Evolutionary conservation across 495 filamentous ascomycete species (phyloP).

Genomic region (Cetradonia linearis): DNA sequence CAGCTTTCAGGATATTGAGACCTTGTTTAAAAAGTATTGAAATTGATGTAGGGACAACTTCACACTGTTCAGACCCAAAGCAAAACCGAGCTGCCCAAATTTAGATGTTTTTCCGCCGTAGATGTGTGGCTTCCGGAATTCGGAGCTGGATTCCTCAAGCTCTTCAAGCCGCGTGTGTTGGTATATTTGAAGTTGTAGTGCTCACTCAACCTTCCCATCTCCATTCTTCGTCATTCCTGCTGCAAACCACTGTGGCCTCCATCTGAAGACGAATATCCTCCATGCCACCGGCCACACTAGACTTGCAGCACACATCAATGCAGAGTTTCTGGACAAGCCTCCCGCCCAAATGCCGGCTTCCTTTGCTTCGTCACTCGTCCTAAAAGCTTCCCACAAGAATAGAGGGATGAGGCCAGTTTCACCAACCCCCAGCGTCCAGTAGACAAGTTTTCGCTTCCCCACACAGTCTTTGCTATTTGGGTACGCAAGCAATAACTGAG

Average conservation of each 20-base stretch:
- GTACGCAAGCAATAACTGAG: conserved; percentile 13
- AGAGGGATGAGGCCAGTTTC: conserved; percentile 14
- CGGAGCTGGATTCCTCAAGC: neutral
- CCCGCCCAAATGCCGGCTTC: conserved; percentile 5
- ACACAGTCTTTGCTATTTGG: conserved; percentile 9
- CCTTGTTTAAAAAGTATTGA: no score
- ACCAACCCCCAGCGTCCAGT: conserved; percentile 12
- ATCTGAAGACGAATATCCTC: conserved; percentile 11
- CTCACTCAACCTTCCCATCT: neutral
- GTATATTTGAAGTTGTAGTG: neutral
- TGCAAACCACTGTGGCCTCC: conserved; percentile 12
- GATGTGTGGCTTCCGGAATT: neutral
- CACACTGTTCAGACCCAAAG: neutral
- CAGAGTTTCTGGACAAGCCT: conserved; percentile 1
- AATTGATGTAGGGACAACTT: neutral
- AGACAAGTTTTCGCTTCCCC: conserved; percentile 11
- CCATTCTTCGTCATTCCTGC: neutral
- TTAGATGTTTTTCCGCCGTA: neutral
- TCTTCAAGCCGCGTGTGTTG: neutral
- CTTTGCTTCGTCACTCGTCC: conserved; percentile 3
- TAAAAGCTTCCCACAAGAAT: conserved; percentile 17
- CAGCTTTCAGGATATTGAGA: no score
- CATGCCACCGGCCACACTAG: neutral
- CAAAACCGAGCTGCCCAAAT: no score
- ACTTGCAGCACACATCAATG: conserved; percentile 9